Percentiles rank a stretch among this genome's conserved stretches.
These are phyloP conservation scores for Ciborinia camelliae DNA, from an alignment of 2,329 filamentous ascomycete species.

Conservation along the genomic window DNA sequence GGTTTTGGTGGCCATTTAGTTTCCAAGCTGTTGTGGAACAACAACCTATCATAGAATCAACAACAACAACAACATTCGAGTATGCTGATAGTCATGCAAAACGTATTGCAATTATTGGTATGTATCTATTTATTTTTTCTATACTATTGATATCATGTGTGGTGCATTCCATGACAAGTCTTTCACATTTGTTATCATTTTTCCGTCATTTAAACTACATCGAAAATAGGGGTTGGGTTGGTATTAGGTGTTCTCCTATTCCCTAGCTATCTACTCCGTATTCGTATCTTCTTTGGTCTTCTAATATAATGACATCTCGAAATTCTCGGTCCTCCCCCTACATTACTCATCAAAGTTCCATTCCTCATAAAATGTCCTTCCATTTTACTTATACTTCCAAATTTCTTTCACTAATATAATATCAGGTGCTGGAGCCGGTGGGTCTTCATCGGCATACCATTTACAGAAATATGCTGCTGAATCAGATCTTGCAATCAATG, in stretches of 20 bases:
- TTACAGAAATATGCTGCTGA: constrained; percentile 67
- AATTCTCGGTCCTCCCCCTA: neutral
- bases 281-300: neutral
- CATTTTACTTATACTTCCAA: neutral
- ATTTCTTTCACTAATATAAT: constrained; percentile 3
- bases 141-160: neutral
- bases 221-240: neutral
- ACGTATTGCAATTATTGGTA: constrained; percentile 39
- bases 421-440: constrained; percentile 82
- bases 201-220: neutral
- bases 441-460: constrained; percentile 82
- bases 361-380: neutral
- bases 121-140: constrained; percentile 20
- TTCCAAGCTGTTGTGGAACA: constrained; percentile 13
- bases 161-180: neutral
- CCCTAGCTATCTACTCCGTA: neutral
- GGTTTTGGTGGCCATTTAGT: constrained; percentile 36
- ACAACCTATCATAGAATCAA: constrained; percentile 12
- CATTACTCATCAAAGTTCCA: neutral
- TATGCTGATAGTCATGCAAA: constrained; percentile 29
- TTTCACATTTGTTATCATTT: neutral
- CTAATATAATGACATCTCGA: neutral
- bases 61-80: constrained; percentile 14
- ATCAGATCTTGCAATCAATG: constrained; percentile 60
- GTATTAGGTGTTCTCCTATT: neutral